Base-by-base conservation (phyloP, 176 grass and related monocot species). In the Triticum turgidum region DNA sequence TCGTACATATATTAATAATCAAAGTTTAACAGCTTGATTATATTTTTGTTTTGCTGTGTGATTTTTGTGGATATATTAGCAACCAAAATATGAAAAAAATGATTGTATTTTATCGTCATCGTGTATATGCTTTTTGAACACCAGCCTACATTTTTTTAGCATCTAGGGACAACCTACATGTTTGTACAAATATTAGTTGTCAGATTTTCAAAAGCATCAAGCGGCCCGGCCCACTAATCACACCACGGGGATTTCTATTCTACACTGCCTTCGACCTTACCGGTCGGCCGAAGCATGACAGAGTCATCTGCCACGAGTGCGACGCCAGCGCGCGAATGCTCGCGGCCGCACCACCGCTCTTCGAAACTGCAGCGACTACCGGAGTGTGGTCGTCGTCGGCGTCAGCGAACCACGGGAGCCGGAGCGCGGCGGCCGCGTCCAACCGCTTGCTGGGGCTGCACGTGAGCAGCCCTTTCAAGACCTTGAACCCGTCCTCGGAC, bases 401-500 rank as follows among this genome's bases (percentile, higher is more conserved):
- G 15, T 56, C 29, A 33, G 49, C 27, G 17, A 77, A 77, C 74
- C 76, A 78, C 20, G 76, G 54, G 9, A 79, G 33, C 21, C 11
- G 32, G 21, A 61, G 33, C 11, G 54, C 65, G 65, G 29, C 29
- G 17, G 80, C 63, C 6, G 80, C 80, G 1, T 66, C 45, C 1
- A 82, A 44, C 25, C 80, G 42, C 80, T 69, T 82, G 64, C 47
- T 82, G 27, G 64, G 65, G 30, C 20, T 47, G 29, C 27, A 69
- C 17, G 65, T 37, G 7, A 82, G 64, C 42, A 82, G 65, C 27
- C 80, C 80, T 21, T 54, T 82, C 73, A 78, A 37, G 32, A 78
- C 76, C 54, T 61, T 11, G 21, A 61, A n/a, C 6, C 76, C 76
- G 34, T 78, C 33, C 11, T 61, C 38, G 32, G 76, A 61, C 7